A percentile compares a stretch with the other conserved stretches of the same genome.
These are phyloP conservation scores for Delphinella strobiligena DNA, from an alignment of 2,329 filamentous ascomycete genomes.

Conservation along the genomic window DNA sequence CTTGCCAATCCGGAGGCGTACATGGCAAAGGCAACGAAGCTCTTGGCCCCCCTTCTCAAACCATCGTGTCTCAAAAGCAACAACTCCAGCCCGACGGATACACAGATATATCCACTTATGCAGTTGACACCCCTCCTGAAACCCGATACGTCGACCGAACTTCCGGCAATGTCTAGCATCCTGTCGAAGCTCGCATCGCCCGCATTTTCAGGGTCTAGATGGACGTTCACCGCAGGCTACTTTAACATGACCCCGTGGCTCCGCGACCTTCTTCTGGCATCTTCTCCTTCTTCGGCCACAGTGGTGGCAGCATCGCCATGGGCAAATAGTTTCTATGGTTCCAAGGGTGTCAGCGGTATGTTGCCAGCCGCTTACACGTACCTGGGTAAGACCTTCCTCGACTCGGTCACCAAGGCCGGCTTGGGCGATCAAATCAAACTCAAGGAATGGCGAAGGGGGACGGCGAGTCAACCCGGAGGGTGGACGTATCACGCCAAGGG, in stretches of 20 bases:
- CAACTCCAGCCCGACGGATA: too few relatives aligned
- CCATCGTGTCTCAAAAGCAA: constrained; percentile 20
- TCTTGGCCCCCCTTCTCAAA: constrained; percentile 56
- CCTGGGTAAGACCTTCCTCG: constrained; percentile 70
- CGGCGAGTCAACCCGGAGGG: constrained; percentile 65
- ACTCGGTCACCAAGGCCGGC: constrained; percentile 42
- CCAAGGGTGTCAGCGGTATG: constrained; percentile 77
- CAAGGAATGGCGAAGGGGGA: constrained; percentile 79
- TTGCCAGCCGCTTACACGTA: constrained; percentile 86
- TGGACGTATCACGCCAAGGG: constrained; percentile 99
- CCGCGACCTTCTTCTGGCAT: constrained; percentile 65
- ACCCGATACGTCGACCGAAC: constrained; percentile 75
- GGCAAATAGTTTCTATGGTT: constrained; percentile 91
- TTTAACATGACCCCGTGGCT: constrained; percentile 90
- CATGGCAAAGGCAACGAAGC: constrained; percentile 52
- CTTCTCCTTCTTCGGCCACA: constrained; percentile 57
- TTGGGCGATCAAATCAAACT: constrained; percentile 52
- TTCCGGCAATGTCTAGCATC: constrained; percentile 66
- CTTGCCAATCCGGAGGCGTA: constrained; percentile 59
- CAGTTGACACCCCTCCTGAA: constrained; percentile 78
- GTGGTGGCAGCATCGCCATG: constrained; percentile 87
- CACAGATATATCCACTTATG: constrained; percentile 71
- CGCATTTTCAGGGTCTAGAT: constrained; percentile 56
- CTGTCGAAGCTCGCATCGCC: constrained; percentile 55
- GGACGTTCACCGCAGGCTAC: constrained; percentile 97